These are phyloP conservation scores for Plasmodium adleri DNA, from an alignment of 169 alveolate species.

Conservation along the genomic window DNA sequence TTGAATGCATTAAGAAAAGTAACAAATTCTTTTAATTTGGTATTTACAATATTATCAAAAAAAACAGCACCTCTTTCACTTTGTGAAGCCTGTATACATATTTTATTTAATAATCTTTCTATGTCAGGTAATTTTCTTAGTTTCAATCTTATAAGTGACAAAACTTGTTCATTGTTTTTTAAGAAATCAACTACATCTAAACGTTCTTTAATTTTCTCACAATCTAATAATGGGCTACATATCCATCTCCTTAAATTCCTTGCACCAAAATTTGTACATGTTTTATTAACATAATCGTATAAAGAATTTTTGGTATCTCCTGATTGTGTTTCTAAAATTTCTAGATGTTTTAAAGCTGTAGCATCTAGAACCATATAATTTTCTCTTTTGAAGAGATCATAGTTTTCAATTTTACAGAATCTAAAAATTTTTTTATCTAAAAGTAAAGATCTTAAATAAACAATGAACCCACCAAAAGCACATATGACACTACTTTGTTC, in stretches of 20 bases:
- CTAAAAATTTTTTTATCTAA: conserved; percentile 44
- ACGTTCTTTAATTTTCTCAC: conserved; percentile 91
- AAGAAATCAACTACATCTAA: conserved; percentile 94
- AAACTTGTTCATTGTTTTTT: conserved; percentile 79
- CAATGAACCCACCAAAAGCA: conserved; percentile 64
- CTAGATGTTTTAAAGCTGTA: conserved; percentile 89
- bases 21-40: conserved; percentile 84
- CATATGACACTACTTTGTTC: conserved; percentile 69
- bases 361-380: conserved; percentile 82
- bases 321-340: conserved; percentile 86
- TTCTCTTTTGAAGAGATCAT: conserved; percentile 48
- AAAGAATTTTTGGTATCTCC: conserved; percentile 87
- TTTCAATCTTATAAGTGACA: conserved; percentile 79
- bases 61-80: conserved; percentile 90
- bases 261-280: conserved; percentile 95
- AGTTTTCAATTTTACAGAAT: conserved; percentile 68
- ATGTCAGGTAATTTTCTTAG: conserved; percentile 86
- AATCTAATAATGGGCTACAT: conserved; percentile 92
- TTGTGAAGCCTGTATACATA: conserved; percentile 88
- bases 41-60: conserved; percentile 86
- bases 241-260: conserved; percentile 96
- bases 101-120: conserved; percentile 88
- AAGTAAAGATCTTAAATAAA: conserved; percentile 40
- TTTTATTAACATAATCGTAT: conserved; percentile 92
- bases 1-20: conserved; percentile 82